A percentile compares a stretch with the other conserved stretches of the same genome.
Evolutionary conservation across 192 early-diverging fungal genomes (phyloP).

Genomic region (Kickxella alabastrina): DNA sequence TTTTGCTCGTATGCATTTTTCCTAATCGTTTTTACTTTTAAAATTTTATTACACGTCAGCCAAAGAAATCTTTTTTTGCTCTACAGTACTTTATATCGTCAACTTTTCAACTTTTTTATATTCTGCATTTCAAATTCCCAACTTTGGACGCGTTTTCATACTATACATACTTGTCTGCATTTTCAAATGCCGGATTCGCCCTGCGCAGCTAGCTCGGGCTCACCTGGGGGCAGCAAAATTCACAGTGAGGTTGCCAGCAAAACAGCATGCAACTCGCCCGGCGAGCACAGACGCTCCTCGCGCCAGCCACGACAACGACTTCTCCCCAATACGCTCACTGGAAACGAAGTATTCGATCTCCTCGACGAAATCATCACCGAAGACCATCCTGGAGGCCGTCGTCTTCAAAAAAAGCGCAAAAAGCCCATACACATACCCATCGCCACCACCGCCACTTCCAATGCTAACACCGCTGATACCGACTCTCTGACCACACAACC

Average conservation of each 20-base stretch:
- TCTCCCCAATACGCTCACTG: slow-evolving; percentile 32
- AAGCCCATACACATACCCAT: neutral
- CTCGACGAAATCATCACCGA: slow-evolving; percentile 41
- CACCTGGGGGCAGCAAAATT: too few species aligned
- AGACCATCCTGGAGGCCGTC: neutral
- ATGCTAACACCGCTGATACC: neutral
- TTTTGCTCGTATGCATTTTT: slow-evolving; percentile 4
- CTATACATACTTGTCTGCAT: neutral
- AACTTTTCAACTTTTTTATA: neutral
- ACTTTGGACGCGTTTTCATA: neutral
- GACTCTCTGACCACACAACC: neutral
- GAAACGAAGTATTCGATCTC: slow-evolving; percentile 45
- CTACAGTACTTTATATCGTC: neutral
- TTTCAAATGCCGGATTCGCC: too few species aligned
- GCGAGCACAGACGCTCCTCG: slow-evolving; percentile 24
- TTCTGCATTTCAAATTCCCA: neutral
- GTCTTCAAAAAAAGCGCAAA: slow-evolving; percentile 10
- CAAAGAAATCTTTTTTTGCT: slow-evolving; percentile 1
- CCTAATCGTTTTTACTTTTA: neutral
- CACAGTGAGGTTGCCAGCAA: too few species aligned
- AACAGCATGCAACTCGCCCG: neutral
- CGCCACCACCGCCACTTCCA: neutral
- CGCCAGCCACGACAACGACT: slow-evolving; percentile 33
- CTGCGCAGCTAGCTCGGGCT: too few species aligned
- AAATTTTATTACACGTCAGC: slow-evolving; percentile 3